Evolutionary conservation across 352 stramenopile species (phyloP).

Genomic region (Phytophthora sp.): DNA sequence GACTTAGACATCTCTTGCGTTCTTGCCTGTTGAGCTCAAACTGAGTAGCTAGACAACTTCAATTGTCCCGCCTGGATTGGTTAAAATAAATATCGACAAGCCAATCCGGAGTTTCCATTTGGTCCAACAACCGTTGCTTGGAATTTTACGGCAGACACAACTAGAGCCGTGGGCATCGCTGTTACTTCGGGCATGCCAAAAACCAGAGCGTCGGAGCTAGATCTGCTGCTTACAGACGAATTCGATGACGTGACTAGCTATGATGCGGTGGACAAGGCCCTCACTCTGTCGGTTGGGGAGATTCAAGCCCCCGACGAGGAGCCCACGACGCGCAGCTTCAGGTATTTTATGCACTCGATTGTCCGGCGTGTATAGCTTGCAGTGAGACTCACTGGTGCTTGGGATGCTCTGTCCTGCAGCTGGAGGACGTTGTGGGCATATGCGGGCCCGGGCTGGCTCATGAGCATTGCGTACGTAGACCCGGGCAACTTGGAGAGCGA

Average conservation of each 20-base stretch:
- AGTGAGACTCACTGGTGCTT: not conserved
- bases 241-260: conserved; percentile 38
- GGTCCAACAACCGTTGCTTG: conserved; percentile 7
- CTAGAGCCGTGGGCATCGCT: conserved; percentile 18
- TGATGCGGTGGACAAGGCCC: conserved; percentile 59
- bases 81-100: not conserved
- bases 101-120: conserved; percentile 15
- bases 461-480: conserved; percentile 96
- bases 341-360: conserved; percentile 25
- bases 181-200: conserved; percentile 18
- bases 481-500: conserved; percentile 96
- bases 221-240: conserved; percentile 41
- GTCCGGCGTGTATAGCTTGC: conserved; percentile 5
- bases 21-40: no score
- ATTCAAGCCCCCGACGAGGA: conserved; percentile 59
- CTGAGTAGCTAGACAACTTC: no score
- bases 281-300: conserved; percentile 57
- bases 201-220: conserved; percentile 34
- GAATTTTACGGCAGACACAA: not conserved
- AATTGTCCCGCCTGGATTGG: no score
- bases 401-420: conserved; percentile 26
- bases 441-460: conserved; percentile 86
- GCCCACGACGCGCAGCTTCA: conserved; percentile 32
- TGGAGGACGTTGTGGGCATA: conserved; percentile 86
- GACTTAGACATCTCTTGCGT: no score